Conservation (phyloP, 2,329 filamentous ascomycete species). For the Alternaria tenuissima region DNA sequence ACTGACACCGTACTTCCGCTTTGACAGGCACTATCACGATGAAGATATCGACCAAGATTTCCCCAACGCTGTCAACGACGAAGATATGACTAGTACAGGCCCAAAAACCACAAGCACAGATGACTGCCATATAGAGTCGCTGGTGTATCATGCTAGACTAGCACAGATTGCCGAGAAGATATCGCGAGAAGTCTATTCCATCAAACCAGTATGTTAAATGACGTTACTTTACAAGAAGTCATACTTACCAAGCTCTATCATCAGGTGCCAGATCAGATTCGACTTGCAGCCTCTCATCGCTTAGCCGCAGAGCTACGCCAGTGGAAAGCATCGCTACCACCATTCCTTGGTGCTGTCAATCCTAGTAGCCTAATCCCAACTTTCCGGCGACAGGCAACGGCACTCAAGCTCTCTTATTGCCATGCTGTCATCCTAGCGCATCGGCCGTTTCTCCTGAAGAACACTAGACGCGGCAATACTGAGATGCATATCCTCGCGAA, state of each 20-base stretch:
- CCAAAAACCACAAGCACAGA: constrained; percentile 32
- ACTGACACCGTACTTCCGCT: too few relatives aligned
- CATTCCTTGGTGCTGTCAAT: constrained; percentile 55
- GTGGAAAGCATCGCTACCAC: constrained; percentile 50
- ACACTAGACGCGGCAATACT: constrained; percentile 26
- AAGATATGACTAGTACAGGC: constrained; percentile 61
- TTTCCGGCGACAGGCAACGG: constrained; percentile 50
- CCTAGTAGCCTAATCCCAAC: constrained; percentile 58
- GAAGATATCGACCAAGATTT: constrained; percentile 69
- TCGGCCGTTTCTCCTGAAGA: constrained; percentile 42
- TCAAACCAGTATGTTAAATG: constrained; percentile 34
- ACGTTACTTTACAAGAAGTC: background rate
- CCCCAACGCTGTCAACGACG: constrained; percentile 65
- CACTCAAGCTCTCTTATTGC: constrained; percentile 43
- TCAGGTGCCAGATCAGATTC: constrained; percentile 39
- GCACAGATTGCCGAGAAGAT: constrained; percentile 44
- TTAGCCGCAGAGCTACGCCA: constrained; percentile 50
- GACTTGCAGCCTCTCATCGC: constrained; percentile 50
- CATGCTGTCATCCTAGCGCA: constrained; percentile 49
- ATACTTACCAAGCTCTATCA: background rate
- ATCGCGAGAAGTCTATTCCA: constrained; percentile 44
- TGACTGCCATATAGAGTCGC: constrained; percentile 62
- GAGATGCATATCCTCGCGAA: constrained; percentile 40
- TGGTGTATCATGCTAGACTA: constrained; percentile 57
- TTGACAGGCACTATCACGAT: constrained; percentile 54